Percentiles rank a stretch among this genome's conserved stretches.
These are phyloP conservation scores for Leptomonas pyrrhocoris DNA, from an alignment of 208 protist species.

Conservation along the genomic window DNA sequence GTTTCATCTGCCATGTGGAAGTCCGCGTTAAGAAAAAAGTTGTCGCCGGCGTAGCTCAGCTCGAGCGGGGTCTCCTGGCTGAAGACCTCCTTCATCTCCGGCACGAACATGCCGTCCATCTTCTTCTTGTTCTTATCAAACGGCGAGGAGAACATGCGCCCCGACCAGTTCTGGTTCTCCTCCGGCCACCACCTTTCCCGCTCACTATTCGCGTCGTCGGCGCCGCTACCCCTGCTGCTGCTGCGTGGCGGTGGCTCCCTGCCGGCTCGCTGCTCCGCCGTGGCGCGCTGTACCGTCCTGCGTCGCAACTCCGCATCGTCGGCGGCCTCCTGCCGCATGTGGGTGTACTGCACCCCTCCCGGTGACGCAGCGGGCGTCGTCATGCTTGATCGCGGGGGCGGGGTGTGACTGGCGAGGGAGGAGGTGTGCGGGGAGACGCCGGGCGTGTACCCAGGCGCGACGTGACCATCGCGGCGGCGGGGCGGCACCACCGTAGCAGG, in stretches of 20 bases:
- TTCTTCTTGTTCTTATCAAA: conserved; percentile 82
- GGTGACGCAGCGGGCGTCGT: conserved; percentile 73
- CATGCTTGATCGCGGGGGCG: conserved; percentile 50
- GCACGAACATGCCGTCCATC: conserved; percentile 85
- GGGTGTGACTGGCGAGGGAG: conserved; percentile 27
- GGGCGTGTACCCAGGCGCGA: conserved; percentile 14
- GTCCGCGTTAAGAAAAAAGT: conserved; percentile 73
- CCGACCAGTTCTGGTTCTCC: conserved; percentile 73
- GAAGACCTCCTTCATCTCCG: conserved; percentile 73
- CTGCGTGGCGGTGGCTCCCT: conserved; percentile 40
- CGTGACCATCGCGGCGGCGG: not conserved
- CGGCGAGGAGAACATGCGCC: conserved; percentile 68
- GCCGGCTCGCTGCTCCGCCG: conserved; percentile 64
- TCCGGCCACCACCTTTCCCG: conserved; percentile 66
- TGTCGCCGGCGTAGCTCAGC: conserved; percentile 71
- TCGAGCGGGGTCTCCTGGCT: conserved; percentile 67
- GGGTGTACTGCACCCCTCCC: conserved; percentile 82
- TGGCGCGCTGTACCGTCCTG: conserved; percentile 63
- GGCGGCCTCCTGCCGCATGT: conserved; percentile 41
- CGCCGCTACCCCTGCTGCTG: too few relatives aligned
- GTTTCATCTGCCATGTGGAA: conserved; percentile 84
- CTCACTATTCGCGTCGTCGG: conserved; percentile 36
- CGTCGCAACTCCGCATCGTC: conserved; percentile 53
- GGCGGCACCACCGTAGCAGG: not conserved
- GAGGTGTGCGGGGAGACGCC: conserved; percentile 36